A percentile compares a stretch with the other conserved stretches of the same genome.
Conservation (phyloP, 1,284 basidiomycete genomes). For the Pascua guehoae region DNA sequence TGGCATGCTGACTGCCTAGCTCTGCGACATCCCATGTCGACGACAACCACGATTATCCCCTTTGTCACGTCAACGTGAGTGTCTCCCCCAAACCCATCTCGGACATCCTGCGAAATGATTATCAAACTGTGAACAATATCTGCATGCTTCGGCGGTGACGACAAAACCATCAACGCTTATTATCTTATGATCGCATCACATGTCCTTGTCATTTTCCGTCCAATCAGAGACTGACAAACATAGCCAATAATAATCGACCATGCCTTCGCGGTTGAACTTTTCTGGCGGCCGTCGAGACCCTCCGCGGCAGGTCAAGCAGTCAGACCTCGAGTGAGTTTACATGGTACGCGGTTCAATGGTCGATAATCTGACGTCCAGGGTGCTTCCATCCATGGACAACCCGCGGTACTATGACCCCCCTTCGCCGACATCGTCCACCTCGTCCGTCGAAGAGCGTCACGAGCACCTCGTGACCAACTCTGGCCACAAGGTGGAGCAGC, state of each 20-base stretch:
- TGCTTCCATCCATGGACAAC: conserved; percentile 40
- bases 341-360: no score
- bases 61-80: no score
- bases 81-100: background rate
- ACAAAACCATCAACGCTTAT: conserved; percentile 27
- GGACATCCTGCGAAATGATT: conserved; percentile 11
- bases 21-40: no score
- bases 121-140: conserved; percentile 24
- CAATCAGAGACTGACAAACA: no score
- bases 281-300: no score
- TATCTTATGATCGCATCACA: conserved; percentile 5
- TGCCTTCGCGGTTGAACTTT: no score
- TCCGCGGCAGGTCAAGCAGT: conserved; percentile 17
- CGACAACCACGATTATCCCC: no score
- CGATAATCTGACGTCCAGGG: conserved; percentile 3
- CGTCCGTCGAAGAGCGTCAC: conserved; percentile 4
- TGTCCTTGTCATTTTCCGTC: no score
- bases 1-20: no score
- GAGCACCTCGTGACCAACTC: conserved; percentile 28
- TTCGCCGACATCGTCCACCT: conserved; percentile 27
- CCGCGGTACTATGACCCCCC: conserved; percentile 36
- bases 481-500: conserved; percentile 41
- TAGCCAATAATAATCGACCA: no score
- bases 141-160: conserved; percentile 23
- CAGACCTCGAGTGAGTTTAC: conserved; percentile 33